These are phyloP conservation scores for Diutina mesorugosa DNA, from an alignment of 1,139 yeast genomes.

Conservation along the genomic window DNA sequence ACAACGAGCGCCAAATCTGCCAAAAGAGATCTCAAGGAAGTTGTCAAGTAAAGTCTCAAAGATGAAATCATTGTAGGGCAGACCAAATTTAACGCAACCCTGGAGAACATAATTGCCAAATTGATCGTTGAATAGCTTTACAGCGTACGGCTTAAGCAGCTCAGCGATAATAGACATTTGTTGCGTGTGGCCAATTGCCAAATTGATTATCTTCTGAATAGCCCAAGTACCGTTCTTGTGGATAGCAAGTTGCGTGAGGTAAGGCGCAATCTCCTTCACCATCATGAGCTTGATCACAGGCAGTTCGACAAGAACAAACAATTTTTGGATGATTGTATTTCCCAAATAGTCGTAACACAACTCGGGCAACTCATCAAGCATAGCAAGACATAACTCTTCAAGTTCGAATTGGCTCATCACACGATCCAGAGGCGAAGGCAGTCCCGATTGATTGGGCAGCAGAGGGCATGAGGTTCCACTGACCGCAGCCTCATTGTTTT, in stretches of 20 bases:
- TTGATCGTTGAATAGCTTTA: conserved; percentile 83
- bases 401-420: conserved; percentile 37
- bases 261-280: conserved; percentile 70
- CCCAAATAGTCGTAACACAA: conserved; percentile 89
- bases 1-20: conserved; percentile 92
- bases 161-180: conserved; percentile 61
- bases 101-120: conserved; percentile 95
- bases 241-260: conserved; percentile 80
- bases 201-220: conserved; percentile 85
- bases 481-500: conserved; percentile 21
- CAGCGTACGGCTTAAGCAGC: conserved; percentile 70
- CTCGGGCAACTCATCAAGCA: conserved; percentile 85
- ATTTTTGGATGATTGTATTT: conserved; percentile 86
- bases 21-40: conserved; percentile 73
- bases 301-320: conserved; percentile 58
- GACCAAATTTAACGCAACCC: conserved; percentile 81
- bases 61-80: conserved; percentile 82
- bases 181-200: conserved; percentile 43
- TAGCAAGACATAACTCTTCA: conserved; percentile 73
- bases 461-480: conserved; percentile 1
- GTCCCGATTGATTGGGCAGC: background rate
- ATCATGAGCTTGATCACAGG: conserved; percentile 67
- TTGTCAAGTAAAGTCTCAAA: conserved; percentile 73
- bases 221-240: conserved; percentile 99
- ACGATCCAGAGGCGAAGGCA: background rate